These are phyloP conservation scores for Exophiala calicioides DNA, from an alignment of 2,329 filamentous ascomycete genomes.

Conservation along the genomic window DNA sequence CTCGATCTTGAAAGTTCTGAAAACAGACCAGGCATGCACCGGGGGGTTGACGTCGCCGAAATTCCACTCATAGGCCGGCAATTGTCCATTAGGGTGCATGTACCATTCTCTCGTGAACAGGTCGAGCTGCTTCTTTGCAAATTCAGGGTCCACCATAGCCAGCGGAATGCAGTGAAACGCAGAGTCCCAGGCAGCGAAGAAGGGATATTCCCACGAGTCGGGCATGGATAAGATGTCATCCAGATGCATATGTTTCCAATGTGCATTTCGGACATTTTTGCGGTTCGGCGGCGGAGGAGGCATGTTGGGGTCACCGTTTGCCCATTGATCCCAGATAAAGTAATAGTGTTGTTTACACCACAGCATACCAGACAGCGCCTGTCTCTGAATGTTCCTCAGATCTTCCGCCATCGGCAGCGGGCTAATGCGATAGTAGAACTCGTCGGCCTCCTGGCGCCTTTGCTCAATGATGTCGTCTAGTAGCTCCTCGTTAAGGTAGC, in stretches of 20 bases:
- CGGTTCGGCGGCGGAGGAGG: constrained; percentile 79
- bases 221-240: constrained; percentile 98
- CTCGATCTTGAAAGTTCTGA: constrained; percentile 97
- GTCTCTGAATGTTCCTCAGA: constrained; percentile 88
- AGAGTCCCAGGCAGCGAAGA: constrained; percentile 96
- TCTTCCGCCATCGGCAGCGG: constrained; percentile 92
- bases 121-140: constrained; percentile 97
- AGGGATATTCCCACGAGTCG: constrained; percentile 97
- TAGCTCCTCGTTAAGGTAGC: constrained; percentile 85
- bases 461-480: constrained; percentile 90
- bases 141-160: constrained; percentile 96
- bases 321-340: constrained; percentile 98
- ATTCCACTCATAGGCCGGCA: constrained; percentile 95
- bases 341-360: constrained; percentile 98
- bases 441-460: constrained; percentile 85
- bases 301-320: constrained; percentile 85
- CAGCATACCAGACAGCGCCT: constrained; percentile 95
- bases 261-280: constrained; percentile 77
- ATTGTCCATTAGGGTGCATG: constrained; percentile 94
- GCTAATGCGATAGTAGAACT: constrained; percentile 92
- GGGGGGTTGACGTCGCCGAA: constrained; percentile 96
- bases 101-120: constrained; percentile 97
- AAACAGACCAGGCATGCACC: constrained; percentile 93
- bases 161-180: constrained; percentile 95
- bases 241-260: constrained; percentile 94